Base-by-base conservation (phyloP, 2,329 filamentous ascomycete genomes). In the Hypoxylon sp. region DNA sequence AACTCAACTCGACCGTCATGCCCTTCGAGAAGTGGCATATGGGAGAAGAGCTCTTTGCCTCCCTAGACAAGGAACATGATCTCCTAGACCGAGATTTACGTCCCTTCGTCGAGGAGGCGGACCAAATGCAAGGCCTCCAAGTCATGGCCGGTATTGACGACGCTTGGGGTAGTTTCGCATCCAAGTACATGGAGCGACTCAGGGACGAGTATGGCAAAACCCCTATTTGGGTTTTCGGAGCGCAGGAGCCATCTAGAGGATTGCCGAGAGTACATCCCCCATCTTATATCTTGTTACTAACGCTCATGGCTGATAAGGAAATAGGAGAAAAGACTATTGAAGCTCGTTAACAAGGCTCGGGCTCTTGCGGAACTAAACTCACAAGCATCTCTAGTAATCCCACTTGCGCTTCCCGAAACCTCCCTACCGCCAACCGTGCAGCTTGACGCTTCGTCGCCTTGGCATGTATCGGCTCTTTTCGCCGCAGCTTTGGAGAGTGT, bases 181-280 rank as follows among this genome's bases (percentile, higher is more conserved):
- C 89, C 2, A 85, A 86, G 65, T 95, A 94, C 76, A 79, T 93
- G 27, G 91, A 98, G 77, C 86, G 90, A 31, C 80, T 99, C 63
- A 84, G 93, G 68, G 96, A 99, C 77, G 96, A 99, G 78, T 95
- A 94, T 78, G 93, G 93, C 31, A 98, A 98, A 82, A 88, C 90
- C 35, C 89, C 89, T 55, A 88, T 98, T 32, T 97, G 93, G 92
- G 87, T 94, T 11, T 98, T 94, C 91, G 94, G 92, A 0, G 78
- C 94, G 21, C 92, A 97, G 78, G 89, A 91, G 62, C 82, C 82
- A 1, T 82, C 85, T 44, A 82, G 79, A 53, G 86, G 83, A 47
- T 81, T 85, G 31, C 80, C 85, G 42, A 83, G 88, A 74, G 88
- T 91, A 77, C 66, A 42, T 55, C 32, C 32, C 13, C 48, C 39